Conservation (phyloP, 192 early-diverging fungal genomes). For the Powellomyces hirtus region DNA sequence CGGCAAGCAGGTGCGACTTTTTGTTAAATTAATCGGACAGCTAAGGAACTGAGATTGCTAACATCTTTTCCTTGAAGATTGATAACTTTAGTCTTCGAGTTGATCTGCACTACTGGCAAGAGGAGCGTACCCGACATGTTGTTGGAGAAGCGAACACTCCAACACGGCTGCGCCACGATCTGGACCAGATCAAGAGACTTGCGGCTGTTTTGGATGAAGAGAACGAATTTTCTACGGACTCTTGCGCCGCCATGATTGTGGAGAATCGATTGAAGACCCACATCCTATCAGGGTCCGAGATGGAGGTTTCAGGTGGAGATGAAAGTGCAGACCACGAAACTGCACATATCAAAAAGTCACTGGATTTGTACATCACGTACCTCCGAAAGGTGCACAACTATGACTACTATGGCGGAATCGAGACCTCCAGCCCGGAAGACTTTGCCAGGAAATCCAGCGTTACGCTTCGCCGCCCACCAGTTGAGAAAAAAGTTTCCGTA, state of each 20-base stretch:
- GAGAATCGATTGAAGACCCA: background rate
- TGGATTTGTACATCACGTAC: conserved; percentile 86
- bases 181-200: conserved; percentile 59
- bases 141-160: conserved; percentile 70
- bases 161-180: conserved; percentile 72
- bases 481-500: conserved; percentile 26
- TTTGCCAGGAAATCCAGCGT: conserved; percentile 73
- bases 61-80: too few species aligned
- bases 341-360: conserved; percentile 30
- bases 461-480: conserved; percentile 25
- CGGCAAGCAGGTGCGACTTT: conserved; percentile 15
- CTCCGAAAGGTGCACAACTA: conserved; percentile 87
- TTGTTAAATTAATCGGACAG: too few species aligned
- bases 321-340: background rate
- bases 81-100: conserved; percentile 57
- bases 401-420: conserved; percentile 88
- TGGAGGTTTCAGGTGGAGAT: too few species aligned
- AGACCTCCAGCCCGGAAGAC: conserved; percentile 79
- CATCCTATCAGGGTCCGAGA: background rate
- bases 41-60: too few species aligned
- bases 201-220: conserved; percentile 60
- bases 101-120: conserved; percentile 46
- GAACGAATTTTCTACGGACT: conserved; percentile 29
- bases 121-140: conserved; percentile 52
- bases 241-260: conserved; percentile 28